Conservation (phyloP, 345 rosid genomes). For the Salix viminalis region DNA sequence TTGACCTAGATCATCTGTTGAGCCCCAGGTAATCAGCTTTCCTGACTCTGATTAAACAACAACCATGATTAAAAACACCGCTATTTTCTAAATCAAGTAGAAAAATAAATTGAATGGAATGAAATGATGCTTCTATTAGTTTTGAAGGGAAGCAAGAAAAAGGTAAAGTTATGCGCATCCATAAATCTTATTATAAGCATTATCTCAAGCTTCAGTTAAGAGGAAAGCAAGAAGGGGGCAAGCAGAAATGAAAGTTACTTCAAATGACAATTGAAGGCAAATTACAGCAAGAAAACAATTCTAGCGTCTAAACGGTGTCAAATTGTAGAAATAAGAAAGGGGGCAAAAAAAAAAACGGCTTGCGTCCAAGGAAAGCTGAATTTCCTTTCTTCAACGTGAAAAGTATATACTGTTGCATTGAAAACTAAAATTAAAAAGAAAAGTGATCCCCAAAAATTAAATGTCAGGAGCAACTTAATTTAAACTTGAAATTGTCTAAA, state of each 20-base stretch:
- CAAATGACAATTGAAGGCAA: background rate
- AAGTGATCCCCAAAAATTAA: background rate
- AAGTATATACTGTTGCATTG: background rate
- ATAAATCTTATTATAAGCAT: background rate
- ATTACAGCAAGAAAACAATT: background rate
- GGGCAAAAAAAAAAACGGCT: background rate
- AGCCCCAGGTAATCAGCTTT: constrained; percentile 98
- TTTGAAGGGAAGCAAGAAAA: background rate
- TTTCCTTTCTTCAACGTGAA: background rate
- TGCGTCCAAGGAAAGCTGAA: background rate
- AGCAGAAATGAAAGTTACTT: background rate
- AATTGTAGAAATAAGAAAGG: background rate
- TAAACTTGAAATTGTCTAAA: background rate
- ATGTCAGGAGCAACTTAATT: background rate
- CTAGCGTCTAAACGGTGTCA: background rate
- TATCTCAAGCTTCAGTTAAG: background rate
- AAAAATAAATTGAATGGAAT: background rate
- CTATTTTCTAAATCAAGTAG: background rate
- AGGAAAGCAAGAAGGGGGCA: background rate
- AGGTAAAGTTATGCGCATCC: background rate
- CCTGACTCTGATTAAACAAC: constrained; percentile 58
- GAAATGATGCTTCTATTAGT: background rate
- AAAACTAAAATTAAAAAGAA: background rate
- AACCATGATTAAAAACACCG: constrained; percentile 3
- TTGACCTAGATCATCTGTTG: constrained; percentile 96